Percentiles rank a stretch among this genome's conserved stretches.
phyloP scores from a whole-genome alignment of 2,329 filamentous ascomycete genomes.

The Lasiodiplodia sp. region DNA sequence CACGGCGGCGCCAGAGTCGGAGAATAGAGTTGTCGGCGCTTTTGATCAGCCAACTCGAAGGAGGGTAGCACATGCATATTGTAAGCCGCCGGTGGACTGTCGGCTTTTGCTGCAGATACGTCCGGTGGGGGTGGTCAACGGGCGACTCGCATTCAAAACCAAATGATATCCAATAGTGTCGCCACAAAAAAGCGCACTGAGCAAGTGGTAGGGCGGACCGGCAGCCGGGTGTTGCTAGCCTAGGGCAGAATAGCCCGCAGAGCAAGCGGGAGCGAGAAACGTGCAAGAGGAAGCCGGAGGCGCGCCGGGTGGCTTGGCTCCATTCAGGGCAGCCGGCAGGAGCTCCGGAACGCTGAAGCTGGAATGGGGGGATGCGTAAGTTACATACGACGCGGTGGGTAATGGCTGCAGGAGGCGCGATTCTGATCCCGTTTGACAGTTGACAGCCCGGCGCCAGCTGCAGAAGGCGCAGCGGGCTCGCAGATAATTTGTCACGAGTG shows the following conservation, averaged over 20 bases:
- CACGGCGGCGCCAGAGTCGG: slow-evolving; percentile 8
- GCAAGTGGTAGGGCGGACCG: slow-evolving; percentile 15
- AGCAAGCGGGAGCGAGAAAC: background rate
- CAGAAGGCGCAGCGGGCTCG: background rate
- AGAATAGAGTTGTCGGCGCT: slow-evolving; percentile 23
- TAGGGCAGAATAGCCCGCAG: background rate
- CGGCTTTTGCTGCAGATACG: background rate
- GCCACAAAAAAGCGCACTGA: background rate
- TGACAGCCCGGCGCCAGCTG: slow-evolving; percentile 6
- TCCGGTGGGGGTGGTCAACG: background rate
- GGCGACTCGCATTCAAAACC: slow-evolving; percentile 2
- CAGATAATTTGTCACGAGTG: slow-evolving; percentile 9
- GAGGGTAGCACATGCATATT: slow-evolving; percentile 13
- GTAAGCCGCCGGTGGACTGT: background rate
- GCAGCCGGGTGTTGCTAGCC: slow-evolving; percentile 14
- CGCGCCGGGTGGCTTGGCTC: slow-evolving; percentile 19
- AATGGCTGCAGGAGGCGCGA: slow-evolving; percentile 23
- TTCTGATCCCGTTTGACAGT: slow-evolving; percentile 13
- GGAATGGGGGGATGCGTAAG: slow-evolving; percentile 11
- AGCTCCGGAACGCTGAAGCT: slow-evolving; percentile 13
- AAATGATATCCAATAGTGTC: background rate
- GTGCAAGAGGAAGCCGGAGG: slow-evolving; percentile 20
- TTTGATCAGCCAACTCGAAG: slow-evolving; percentile 8
- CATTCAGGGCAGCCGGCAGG: slow-evolving; percentile 11
- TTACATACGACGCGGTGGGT: slow-evolving; percentile 15